Conservation (phyloP, 73 alveolate species). For the Breviolum minutum region DNA sequence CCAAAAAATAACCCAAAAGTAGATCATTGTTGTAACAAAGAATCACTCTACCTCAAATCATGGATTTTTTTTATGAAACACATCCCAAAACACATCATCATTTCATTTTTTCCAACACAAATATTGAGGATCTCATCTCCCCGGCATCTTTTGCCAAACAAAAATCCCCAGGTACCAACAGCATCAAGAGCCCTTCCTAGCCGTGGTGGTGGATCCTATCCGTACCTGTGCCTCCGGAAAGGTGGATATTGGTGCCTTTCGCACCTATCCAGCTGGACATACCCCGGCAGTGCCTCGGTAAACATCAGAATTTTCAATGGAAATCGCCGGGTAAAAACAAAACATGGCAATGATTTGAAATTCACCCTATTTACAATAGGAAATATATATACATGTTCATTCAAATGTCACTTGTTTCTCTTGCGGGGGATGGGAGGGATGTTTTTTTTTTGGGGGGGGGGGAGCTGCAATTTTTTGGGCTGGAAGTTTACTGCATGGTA, state of each 20-base stretch:
- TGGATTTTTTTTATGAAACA: too few species aligned
- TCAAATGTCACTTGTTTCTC: too few species aligned
- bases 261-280: constrained; percentile 98
- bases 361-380: not conserved
- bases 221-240: constrained; percentile 97
- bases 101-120: not conserved
- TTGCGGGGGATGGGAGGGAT: too few species aligned
- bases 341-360: not conserved
- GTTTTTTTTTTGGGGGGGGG: too few species aligned
- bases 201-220: constrained; percentile 99
- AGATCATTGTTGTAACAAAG: too few species aligned
- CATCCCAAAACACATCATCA: too few species aligned
- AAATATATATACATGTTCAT: too few species aligned
- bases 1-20: too few species aligned
- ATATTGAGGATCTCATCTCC: not conserved
- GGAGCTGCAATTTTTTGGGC: too few species aligned
- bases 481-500: too few species aligned
- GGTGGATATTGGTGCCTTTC: constrained; percentile 99
- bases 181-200: constrained; percentile 98
- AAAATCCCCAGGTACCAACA: constrained; percentile 96
- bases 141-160: not conserved
- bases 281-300: constrained; percentile 9
- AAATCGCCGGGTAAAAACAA: not conserved
- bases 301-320: too few species aligned
- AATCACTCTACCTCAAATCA: too few species aligned